Percentiles rank a stretch among this genome's conserved stretches.
Conservation (phyloP, 768 basidiomycete species). For the Tephrocybe sp. region DNA sequence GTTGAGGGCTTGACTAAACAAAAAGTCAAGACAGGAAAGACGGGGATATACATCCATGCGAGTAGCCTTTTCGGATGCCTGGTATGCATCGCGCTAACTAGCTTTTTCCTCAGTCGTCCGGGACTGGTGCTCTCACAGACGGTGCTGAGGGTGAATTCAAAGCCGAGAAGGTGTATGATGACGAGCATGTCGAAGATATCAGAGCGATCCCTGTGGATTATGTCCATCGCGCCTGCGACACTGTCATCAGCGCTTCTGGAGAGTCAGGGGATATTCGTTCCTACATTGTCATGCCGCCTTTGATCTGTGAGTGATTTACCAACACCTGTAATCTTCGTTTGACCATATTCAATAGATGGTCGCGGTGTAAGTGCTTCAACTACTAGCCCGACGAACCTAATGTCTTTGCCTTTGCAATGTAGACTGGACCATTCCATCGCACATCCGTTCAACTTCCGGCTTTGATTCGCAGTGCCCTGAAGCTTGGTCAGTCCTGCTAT, state of each 20-base stretch:
- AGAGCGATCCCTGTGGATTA: conserved; percentile 15
- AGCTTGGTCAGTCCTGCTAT: conserved; percentile 10
- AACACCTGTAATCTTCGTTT: not conserved
- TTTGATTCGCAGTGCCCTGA: conserved; percentile 14
- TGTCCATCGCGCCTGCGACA: conserved; percentile 15
- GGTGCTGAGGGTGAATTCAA: conserved; percentile 11
- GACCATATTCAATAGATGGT: conserved; percentile 7
- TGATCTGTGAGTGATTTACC: conserved; percentile 6
- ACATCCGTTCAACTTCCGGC: conserved; percentile 16
- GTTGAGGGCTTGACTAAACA: conserved; percentile 15
- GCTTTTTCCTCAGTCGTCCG: conserved; percentile 4
- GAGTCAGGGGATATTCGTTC: conserved; percentile 13
- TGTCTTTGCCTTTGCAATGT: not conserved
- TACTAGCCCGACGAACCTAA: not conserved
- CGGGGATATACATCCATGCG: conserved; percentile 13
- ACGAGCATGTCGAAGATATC: conserved; percentile 16
- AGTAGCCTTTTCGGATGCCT: not conserved
- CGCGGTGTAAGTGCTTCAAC: conserved; percentile 11
- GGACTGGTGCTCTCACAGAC: conserved; percentile 14
- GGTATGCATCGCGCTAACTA: not conserved
- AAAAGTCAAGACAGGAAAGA: conserved; percentile 12
- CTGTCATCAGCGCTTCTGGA: conserved; percentile 11
- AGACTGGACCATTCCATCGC: conserved; percentile 18
- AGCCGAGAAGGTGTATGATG: conserved; percentile 14
- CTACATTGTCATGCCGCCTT: conserved; percentile 15